phyloP scores from a whole-genome alignment of 257 asterid genomes.

The Salvia rosmarinus region DNA sequence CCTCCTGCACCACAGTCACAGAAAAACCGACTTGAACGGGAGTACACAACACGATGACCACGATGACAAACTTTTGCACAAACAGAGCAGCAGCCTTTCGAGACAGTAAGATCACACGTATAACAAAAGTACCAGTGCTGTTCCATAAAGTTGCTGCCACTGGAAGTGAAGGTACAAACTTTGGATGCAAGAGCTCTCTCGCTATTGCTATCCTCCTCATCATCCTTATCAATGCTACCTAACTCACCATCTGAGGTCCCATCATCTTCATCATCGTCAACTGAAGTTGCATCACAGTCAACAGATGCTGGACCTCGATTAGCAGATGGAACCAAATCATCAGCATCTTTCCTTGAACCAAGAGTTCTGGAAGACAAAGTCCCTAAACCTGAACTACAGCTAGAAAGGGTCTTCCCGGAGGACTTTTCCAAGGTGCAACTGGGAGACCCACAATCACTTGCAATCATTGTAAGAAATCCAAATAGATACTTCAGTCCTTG shows the following conservation, averaged over 20 bases:
- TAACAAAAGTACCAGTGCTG: slow-evolving; percentile 99
- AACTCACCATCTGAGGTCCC: slow-evolving; percentile 99
- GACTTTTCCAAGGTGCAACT: slow-evolving; percentile 53
- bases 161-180: slow-evolving; percentile 98
- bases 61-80: slow-evolving; percentile 99
- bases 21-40: slow-evolving; percentile 98
- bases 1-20: slow-evolving; percentile 99
- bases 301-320: slow-evolving; percentile 72
- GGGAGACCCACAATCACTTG: slow-evolving; percentile 69
- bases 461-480: slow-evolving; percentile 64
- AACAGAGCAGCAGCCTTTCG: slow-evolving; percentile 98
- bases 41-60: slow-evolving; percentile 98
- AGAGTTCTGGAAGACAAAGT: slow-evolving; percentile 59
- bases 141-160: slow-evolving; percentile 99
- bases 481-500: slow-evolving; percentile 82
- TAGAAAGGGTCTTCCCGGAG: slow-evolving; percentile 56
- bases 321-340: slow-evolving; percentile 67
- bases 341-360: slow-evolving; percentile 70
- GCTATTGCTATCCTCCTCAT: slow-evolving; percentile 88
- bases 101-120: slow-evolving; percentile 94
- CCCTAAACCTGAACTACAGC: slow-evolving; percentile 62
- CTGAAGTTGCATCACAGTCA: slow-evolving; percentile 95
- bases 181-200: slow-evolving; percentile 91
- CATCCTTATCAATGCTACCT: slow-evolving; percentile 94
- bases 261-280: slow-evolving; percentile 98